Base-by-base conservation (phyloP, 2,329 filamentous ascomycete genomes). In the Aspergillus uvarum region DNA sequence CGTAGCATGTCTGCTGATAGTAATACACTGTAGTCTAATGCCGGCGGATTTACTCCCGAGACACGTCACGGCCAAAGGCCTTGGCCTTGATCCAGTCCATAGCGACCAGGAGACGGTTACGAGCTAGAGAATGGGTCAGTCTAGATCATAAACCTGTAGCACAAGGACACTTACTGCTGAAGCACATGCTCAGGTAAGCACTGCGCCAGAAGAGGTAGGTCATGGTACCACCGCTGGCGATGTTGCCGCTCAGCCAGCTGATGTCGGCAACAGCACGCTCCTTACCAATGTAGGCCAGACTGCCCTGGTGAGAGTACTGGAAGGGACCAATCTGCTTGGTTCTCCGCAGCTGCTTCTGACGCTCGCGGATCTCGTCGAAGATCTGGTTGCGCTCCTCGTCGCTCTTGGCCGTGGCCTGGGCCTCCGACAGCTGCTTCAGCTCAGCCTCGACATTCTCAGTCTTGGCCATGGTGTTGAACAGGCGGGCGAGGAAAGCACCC, bases 391-490 rank as follows among this genome's bases (percentile, higher is more conserved):
- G 81, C 58, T 82, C 78, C 35, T 86, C 84, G 54, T 84, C 81
- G 67, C 82, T 78, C 73, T 88, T 87, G 57, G 91, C 87, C n/a
- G 88, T 83, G 70, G 88, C 87, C 70, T 85, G 83, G 66, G 85
- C 82, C 10, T 81, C 78, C 21, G 86, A 87, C 19, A 98, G 86
- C 58, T 87, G 80, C 63, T 85, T 82, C 59, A 99, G 86, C 73
- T 93, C 86, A 38, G 77, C 69, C 82, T 98, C 92, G 65, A 97
- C 87, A 54, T 84, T 81, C 72, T 96, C 89, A 2, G 92, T 96
- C 85, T 93, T 96, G 76, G 93, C 95, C 91, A 98, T 96, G 79
- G 95, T 96, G 85, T 99, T 99, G 85, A 99, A 97, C 62, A 99
- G 87, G 65, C 91, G 88, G 47, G 92, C 95, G 42, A 99, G 85